Percentiles rank a stretch among this genome's conserved stretches.
Conservation (phyloP, 305 asterid genomes). For the Solanum hybrid region DNA sequence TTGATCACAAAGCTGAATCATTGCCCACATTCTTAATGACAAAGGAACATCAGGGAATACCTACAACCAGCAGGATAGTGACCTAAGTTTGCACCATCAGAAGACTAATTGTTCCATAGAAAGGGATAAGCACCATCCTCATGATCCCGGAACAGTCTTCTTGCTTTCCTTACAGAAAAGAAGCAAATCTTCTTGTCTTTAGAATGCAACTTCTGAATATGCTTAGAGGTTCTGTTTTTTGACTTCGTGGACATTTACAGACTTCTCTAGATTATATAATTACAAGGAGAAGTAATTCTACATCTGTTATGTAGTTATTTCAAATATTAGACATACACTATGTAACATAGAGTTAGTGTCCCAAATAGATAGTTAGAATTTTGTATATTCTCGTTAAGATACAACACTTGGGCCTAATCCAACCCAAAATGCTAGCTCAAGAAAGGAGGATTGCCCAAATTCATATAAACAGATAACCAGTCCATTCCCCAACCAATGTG, state of each 20-base stretch:
- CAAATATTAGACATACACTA: neutral
- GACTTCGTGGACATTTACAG: neutral
- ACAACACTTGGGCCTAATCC: neutral
- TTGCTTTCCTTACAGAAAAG: neutral
- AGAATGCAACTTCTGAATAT: neutral
- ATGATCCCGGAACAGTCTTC: neutral
- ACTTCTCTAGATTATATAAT: neutral
- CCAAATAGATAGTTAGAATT: neutral
- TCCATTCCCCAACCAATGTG: neutral
- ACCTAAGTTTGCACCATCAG: neutral
- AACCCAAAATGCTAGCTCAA: neutral
- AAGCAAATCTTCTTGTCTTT: neutral
- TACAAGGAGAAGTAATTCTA: neutral
- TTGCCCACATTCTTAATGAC: neutral
- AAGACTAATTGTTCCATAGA: neutral
- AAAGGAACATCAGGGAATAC: neutral
- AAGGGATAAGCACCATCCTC: neutral
- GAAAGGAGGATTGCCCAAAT: neutral
- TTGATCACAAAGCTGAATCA: neutral
- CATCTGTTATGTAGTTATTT: neutral
- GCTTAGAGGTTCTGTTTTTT: neutral
- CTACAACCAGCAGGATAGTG: neutral
- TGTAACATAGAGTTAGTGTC: neutral
- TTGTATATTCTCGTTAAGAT: neutral
- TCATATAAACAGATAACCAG: neutral